These are phyloP conservation scores for Salvia hispanica DNA, from an alignment of 257 asterid species.

Conservation along the genomic window DNA sequence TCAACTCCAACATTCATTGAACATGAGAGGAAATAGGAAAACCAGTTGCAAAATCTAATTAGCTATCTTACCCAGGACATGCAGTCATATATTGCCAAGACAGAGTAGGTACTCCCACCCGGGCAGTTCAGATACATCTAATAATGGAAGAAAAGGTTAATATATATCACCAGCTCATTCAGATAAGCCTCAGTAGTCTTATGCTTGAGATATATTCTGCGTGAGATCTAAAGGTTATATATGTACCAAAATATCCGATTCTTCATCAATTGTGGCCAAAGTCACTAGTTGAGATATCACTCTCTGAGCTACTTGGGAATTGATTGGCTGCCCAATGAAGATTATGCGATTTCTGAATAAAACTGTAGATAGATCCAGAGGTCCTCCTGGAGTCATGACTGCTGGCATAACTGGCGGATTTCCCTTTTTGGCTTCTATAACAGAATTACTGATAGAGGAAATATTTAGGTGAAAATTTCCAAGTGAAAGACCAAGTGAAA, in stretches of 20 bases:
- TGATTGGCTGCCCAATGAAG: conserved; percentile 86
- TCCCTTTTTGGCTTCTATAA: conserved; percentile 77
- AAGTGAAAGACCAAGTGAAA: conserved; percentile 14
- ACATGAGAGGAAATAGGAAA: conserved; percentile 22
- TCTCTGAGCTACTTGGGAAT: conserved; percentile 82
- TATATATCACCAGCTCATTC: conserved; percentile 19
- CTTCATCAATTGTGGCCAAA: conserved; percentile 88
- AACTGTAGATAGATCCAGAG: conserved; percentile 84
- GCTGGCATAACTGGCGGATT: conserved; percentile 97
- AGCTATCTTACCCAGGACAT: conserved; percentile 89
- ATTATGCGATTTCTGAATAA: conserved; percentile 91
- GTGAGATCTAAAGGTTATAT: conserved; percentile 14
- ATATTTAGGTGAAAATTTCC: conserved; percentile 13
- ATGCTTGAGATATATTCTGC: conserved; percentile 4
- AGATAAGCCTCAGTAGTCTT: conserved; percentile 13
- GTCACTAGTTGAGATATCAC: conserved; percentile 97
- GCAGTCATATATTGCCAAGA: conserved; percentile 96
- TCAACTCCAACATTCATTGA: conserved; percentile 24
- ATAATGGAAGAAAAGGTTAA: conserved; percentile 27
- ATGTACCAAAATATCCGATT: conserved; percentile 80
- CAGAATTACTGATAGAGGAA: conserved; percentile 54
- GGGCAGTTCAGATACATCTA: conserved; percentile 95
- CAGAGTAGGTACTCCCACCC: conserved; percentile 88
- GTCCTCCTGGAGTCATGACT: conserved; percentile 88
- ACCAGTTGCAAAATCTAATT: conserved; percentile 27